These are phyloP conservation scores for Elaeis guineensis DNA, from an alignment of 176 grass and related monocot species.

Conservation along the genomic window DNA sequence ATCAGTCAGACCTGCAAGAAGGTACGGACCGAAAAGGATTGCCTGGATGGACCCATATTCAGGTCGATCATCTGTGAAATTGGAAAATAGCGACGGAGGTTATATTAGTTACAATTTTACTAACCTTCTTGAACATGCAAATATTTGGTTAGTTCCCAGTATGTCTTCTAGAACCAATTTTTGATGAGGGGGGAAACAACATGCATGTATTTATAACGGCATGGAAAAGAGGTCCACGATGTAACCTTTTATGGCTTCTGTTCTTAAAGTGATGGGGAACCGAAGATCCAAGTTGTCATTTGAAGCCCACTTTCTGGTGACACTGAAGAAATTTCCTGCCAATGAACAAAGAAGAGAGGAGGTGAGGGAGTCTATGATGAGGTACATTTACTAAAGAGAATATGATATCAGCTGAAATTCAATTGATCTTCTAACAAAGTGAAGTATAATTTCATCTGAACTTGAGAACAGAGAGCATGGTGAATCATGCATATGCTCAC, in stretches of 20 bases:
- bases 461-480: too few species aligned
- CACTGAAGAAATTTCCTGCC: conserved; percentile 53
- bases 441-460: too few species aligned
- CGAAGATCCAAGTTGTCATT: conserved; percentile 48
- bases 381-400: too few species aligned
- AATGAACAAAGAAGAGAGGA: neutral
- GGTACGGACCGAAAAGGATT: conserved; percentile 74
- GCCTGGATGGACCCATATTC: conserved; percentile 54
- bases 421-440: too few species aligned
- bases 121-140: too few species aligned
- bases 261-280: conserved; percentile 47
- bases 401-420: too few species aligned
- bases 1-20: conserved; percentile 76
- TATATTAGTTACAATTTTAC: neutral
- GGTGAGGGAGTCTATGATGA: too few species aligned
- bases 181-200: too few species aligned
- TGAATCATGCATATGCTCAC: too few species aligned
- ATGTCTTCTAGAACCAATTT: too few species aligned
- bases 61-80: conserved; percentile 60
- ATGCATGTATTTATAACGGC: too few species aligned
- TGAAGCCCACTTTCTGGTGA: conserved; percentile 53
- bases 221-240: neutral
- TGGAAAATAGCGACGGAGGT: conserved; percentile 6
- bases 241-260: conserved; percentile 77
- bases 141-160: too few species aligned